Conservation (phyloP, 1,284 basidiomycete species). For the Pseudozyma hubeiensis region DNA sequence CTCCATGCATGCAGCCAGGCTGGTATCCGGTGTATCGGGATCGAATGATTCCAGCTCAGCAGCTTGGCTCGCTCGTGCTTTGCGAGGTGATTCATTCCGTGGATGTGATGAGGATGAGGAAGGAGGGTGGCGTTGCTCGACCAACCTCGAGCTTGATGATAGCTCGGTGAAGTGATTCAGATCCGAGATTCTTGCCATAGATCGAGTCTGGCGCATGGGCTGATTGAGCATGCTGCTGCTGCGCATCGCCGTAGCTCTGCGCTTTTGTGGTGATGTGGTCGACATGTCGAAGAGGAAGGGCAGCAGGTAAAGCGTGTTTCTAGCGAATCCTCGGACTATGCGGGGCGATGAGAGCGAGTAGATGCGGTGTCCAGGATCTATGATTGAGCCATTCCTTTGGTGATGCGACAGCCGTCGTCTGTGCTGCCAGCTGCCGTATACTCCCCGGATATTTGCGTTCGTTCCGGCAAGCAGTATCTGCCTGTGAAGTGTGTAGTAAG, state of each 20-base stretch:
- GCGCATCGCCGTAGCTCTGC: conserved; percentile 20
- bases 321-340: too few relatives aligned
- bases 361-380: not conserved
- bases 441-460: too few relatives aligned
- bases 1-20: conserved; percentile 41
- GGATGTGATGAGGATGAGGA: conserved; percentile 20
- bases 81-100: conserved; percentile 17
- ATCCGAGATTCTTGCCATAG: conserved; percentile 46
- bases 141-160: not conserved
- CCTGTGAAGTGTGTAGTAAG: not conserved
- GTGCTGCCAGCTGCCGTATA: too few relatives aligned
- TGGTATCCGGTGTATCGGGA: conserved; percentile 29
- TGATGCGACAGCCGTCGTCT: not conserved
- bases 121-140: conserved; percentile 4
- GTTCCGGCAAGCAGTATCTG: not conserved
- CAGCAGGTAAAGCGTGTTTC: not conserved
- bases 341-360: too few relatives aligned
- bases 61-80: conserved; percentile 26
- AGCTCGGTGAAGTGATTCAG: conserved; percentile 15
- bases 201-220: conserved; percentile 48
- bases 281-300: conserved; percentile 15
- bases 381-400: not conserved
- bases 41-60: conserved; percentile 27
- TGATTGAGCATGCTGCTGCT: conserved; percentile 24
- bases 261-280: conserved; percentile 41